Conservation (phyloP, 164 flowering plant species). For the Magnolia sinica region DNA sequence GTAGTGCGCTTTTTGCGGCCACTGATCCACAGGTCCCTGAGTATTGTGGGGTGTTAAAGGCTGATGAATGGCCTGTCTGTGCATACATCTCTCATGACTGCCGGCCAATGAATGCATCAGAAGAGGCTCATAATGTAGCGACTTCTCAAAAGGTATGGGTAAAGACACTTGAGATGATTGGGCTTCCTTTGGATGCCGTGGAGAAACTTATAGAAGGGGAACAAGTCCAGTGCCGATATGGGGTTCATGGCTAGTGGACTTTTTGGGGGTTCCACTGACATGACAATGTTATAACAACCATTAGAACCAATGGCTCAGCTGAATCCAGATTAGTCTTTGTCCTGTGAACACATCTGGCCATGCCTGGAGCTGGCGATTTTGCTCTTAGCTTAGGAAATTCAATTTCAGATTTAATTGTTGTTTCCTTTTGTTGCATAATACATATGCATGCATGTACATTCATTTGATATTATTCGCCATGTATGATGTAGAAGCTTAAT, state of each 20-base stretch:
- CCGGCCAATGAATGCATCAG: constrained; percentile 85
- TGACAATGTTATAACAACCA: neutral
- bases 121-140: constrained; percentile 80
- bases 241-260: constrained; percentile 18
- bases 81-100: constrained; percentile 85
- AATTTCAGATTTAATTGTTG: too few species aligned
- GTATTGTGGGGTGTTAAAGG: constrained; percentile 70
- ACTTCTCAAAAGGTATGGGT: constrained; percentile 80
- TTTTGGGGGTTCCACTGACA: neutral
- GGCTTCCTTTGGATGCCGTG: constrained; percentile 82
- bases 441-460: too few species aligned
- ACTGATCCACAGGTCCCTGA: constrained; percentile 91
- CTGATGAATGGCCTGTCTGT: constrained; percentile 93
- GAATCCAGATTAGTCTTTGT: neutral
- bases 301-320: neutral
- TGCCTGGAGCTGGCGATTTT: too few species aligned
- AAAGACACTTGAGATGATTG: constrained; percentile 84
- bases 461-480: too few species aligned
- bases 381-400: too few species aligned
- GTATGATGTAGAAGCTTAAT: too few species aligned
- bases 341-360: too few species aligned
- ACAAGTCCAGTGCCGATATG: constrained; percentile 61
- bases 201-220: constrained; percentile 82
- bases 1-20: constrained; percentile 92
- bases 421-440: too few species aligned